Evolutionary conservation across 2,329 filamentous ascomycete genomes (phyloP), one percentile per base, ranked within the genome.

Genomic region (Fusarium aywerte): DNA sequence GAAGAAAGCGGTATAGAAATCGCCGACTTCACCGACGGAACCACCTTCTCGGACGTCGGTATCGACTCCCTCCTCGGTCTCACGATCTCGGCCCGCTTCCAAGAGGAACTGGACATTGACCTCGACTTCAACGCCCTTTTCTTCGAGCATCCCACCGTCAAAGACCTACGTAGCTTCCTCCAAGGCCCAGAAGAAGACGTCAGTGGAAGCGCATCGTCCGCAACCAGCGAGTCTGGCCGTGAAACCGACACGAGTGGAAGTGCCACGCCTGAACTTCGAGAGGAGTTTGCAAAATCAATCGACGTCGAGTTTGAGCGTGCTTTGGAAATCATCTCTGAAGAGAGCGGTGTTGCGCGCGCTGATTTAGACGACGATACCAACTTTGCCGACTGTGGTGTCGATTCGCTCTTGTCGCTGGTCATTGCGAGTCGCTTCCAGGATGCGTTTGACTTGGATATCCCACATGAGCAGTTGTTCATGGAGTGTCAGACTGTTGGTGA

Each of bases 21-120:
- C 2, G 40, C 62, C 44, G 86, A 88, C 70, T 78, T 89, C 4
- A 83, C 80, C 2, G 85, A 88, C 68, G 83, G 84, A 65, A 84
- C 85, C 13, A 81, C 80, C 43, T 88, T 89, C 70, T 76, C 80
- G 4, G 85, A 89, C 62, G 79, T 88, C 4, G 87, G 87, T 23
- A 83, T 88, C 16, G 87, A 89, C 71, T 89, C 87, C 2, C 79
- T 89, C n/a, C 85, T 89, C 79, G 82, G 84, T 2, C 76, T 89
- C 21, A 87, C 84, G 7, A 84, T 89, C 40, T 81, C 81, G 25
- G 85, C 84, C 23, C 81, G 84, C 25, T 81, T 89, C 48, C 83
- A 84, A 12, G 86, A 88, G 65, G 85, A 89, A 23, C 75, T 89
- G 4, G 84, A 87, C 31, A 74, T 88, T 9, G 81, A 87, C 49